A percentile compares a stretch with the other conserved stretches of the same genome.
Evolutionary conservation across 2,329 filamentous ascomycete species (phyloP).

Genomic region (Venturia effusa): DNA sequence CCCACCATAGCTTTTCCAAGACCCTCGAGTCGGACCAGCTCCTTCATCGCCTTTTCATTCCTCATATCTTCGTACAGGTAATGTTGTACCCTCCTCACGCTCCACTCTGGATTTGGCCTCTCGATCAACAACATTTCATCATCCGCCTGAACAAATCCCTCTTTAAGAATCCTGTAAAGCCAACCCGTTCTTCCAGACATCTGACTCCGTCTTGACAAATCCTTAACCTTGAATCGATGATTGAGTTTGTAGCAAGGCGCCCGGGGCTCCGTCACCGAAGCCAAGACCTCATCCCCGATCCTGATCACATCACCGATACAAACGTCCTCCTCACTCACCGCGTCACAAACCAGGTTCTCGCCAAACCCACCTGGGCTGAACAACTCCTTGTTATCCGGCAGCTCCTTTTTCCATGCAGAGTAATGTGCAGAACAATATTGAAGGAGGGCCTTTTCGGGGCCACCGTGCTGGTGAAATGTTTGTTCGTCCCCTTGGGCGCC

Average conservation of each 20-base stretch:
- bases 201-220: constrained; percentile 50
- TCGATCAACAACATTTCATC: constrained; percentile 47
- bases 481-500: constrained; percentile 52
- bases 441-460: constrained; percentile 52
- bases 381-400: constrained; percentile 38
- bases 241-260: constrained; percentile 61
- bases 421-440: constrained; percentile 53
- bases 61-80: constrained; percentile 46
- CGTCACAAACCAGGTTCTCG: constrained; percentile 49
- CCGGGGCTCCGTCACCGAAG: constrained; percentile 51
- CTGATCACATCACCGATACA: constrained; percentile 53
- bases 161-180: constrained; percentile 51
- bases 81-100: constrained; percentile 51
- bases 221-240: constrained; percentile 52
- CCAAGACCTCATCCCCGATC: constrained; percentile 38
- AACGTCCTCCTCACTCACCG: constrained; percentile 52
- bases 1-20: constrained; percentile 39
- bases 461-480: constrained; percentile 50
- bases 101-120: constrained; percentile 48
- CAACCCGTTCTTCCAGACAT: constrained; percentile 50
- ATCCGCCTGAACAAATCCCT: constrained; percentile 44
- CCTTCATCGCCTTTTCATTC: constrained; percentile 37
- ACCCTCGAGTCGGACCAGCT: constrained; percentile 31
- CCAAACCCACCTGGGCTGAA: constrained; percentile 52
- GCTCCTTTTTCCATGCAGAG: constrained; percentile 40